These are phyloP conservation scores for Nigrospora sphaerica DNA, from an alignment of 2,329 filamentous ascomycete species.

Conservation along the genomic window DNA sequence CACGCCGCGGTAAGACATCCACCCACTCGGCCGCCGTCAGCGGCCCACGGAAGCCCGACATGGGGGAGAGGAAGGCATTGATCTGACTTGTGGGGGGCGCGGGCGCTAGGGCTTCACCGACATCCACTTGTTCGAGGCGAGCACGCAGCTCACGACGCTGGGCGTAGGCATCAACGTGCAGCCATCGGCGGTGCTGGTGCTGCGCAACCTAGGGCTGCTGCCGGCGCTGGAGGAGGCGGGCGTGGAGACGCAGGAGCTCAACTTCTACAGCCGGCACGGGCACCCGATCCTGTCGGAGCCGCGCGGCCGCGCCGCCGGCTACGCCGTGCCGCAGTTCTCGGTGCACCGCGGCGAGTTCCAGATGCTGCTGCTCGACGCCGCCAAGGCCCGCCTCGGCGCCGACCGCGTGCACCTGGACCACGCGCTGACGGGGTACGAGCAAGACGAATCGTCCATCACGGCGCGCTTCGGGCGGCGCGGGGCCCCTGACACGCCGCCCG, in stretches of 20 bases:
- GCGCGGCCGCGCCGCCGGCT: conserved; percentile 30
- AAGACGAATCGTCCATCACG: conserved; percentile 26
- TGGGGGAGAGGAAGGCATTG: no score
- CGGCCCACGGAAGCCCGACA: no score
- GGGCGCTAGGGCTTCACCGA: conserved; percentile 21
- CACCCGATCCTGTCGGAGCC: conserved; percentile 33
- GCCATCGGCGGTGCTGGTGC: conserved; percentile 34
- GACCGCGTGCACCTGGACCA: conserved; percentile 31
- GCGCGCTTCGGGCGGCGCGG: conserved; percentile 25
- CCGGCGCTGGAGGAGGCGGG: conserved; percentile 29
- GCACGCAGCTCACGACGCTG: conserved; percentile 30
- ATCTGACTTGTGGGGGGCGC: no score
- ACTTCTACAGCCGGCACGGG: conserved; percentile 36
- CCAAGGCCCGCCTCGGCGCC: conserved; percentile 30
- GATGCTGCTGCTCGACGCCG: conserved; percentile 32
- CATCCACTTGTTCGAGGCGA: conserved; percentile 34
- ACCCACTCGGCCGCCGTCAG: no score
- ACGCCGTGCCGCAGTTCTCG: conserved; percentile 34
- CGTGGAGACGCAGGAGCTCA: conserved; percentile 32
- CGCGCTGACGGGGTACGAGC: conserved; percentile 25
- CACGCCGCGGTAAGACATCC: conserved; percentile 11
- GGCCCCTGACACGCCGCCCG: conserved; percentile 13
- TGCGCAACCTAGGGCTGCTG: conserved; percentile 33
- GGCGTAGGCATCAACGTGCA: conserved; percentile 40
- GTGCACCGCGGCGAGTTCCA: conserved; percentile 37